Evolutionary conservation across 148 eudicot species (phyloP).

Genomic region (Vaccinium myrtillus): DNA sequence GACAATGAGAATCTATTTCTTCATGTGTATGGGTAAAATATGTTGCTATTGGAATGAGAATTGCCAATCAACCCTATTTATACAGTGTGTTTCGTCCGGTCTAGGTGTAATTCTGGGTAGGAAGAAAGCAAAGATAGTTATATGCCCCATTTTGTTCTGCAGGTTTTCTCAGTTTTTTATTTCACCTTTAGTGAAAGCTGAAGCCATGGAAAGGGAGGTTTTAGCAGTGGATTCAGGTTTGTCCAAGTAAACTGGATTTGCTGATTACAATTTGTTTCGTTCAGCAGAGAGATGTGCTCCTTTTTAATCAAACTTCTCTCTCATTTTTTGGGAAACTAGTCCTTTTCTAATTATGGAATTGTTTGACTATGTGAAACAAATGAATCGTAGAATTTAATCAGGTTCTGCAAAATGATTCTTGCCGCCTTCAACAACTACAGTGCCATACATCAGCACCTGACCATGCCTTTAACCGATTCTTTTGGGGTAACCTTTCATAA

Average conservation of each 20-base stretch:
- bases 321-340: not conserved
- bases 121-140: not conserved
- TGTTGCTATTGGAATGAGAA: constrained; percentile 5
- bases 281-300: not conserved
- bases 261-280: not conserved
- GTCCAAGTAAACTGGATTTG: not conserved
- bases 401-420: constrained; percentile 86
- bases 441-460: constrained; percentile 78
- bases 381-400: constrained; percentile 75
- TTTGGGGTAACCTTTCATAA: constrained; percentile 67
- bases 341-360: constrained; percentile 4
- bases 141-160: constrained; percentile 14
- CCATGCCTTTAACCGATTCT: constrained; percentile 80
- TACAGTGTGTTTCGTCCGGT: not conserved
- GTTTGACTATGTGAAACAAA: constrained; percentile 14
- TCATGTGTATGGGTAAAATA: not conserved
- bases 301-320: not conserved
- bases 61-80: not conserved
- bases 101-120: not conserved
- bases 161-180: constrained; percentile 88
- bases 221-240: constrained; percentile 93
- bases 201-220: constrained; percentile 94
- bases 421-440: constrained; percentile 94
- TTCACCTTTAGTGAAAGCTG: constrained; percentile 84
- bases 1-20: not conserved